phyloP scores from a whole-genome alignment of 2,329 filamentous ascomycete genomes.

The Pseudogymnoascus sp. region DNA sequence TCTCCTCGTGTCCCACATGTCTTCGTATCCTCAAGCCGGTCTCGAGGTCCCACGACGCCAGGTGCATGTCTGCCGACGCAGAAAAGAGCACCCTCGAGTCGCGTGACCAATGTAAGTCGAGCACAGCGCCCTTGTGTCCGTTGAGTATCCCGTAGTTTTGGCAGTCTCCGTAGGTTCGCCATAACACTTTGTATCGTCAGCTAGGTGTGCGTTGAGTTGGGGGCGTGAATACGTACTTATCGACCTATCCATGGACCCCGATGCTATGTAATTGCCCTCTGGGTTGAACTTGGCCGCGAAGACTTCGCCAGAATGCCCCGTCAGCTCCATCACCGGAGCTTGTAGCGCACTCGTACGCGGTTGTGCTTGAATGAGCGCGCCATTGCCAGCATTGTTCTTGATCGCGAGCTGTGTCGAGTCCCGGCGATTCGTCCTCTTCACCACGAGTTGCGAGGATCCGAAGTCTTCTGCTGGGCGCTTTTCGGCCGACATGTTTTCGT shows the following conservation, averaged over 20 bases:
- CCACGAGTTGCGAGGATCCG: slow-evolving; percentile 67
- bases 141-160: slow-evolving; percentile 87
- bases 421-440: slow-evolving; percentile 77
- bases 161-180: slow-evolving; percentile 86
- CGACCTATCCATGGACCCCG: slow-evolving; percentile 87
- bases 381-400: slow-evolving; percentile 36
- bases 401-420: slow-evolving; percentile 13
- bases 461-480: slow-evolving; percentile 86
- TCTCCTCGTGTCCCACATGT: slow-evolving; percentile 87
- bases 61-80: slow-evolving; percentile 84
- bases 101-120: slow-evolving; percentile 94
- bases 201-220: neutral
- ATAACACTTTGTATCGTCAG: slow-evolving; percentile 59
- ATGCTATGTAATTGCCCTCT: slow-evolving; percentile 80
- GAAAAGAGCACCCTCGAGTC: slow-evolving; percentile 88
- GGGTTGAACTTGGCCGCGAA: slow-evolving; percentile 88
- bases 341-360: slow-evolving; percentile 75
- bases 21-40: slow-evolving; percentile 85
- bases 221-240: slow-evolving; percentile 53
- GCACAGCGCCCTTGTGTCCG: slow-evolving; percentile 82
- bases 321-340: slow-evolving; percentile 89
- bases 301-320: slow-evolving; percentile 74
- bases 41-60: slow-evolving; percentile 92
- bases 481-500: slow-evolving; percentile 66
- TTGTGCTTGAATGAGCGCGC: slow-evolving; percentile 57